Percentiles rank a stretch among this genome's conserved stretches.
phyloP scores from a whole-genome alignment of 2,329 filamentous ascomycete genomes.

The Venturia nashicola region DNA sequence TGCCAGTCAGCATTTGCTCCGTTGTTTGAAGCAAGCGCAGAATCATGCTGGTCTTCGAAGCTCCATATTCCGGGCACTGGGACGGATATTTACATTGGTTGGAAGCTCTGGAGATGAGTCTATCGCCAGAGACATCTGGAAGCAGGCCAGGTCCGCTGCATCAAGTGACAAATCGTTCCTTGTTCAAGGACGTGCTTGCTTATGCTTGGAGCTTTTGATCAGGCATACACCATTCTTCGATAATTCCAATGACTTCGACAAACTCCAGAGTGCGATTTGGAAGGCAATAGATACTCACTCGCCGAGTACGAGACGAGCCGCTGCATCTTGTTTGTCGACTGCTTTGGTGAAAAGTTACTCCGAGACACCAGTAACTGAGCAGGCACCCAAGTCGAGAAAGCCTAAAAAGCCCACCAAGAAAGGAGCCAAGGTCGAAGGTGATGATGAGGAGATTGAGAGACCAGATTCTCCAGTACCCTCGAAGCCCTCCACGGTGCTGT shows the following conservation, averaged over 20 bases:
- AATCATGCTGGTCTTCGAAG: slow-evolving; percentile 73
- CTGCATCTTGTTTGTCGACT: slow-evolving; percentile 72
- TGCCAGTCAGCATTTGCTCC: slow-evolving; percentile 59
- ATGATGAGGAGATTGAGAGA: slow-evolving; percentile 64
- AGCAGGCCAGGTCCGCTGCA: slow-evolving; percentile 68
- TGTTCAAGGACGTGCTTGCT: slow-evolving; percentile 67
- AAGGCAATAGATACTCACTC: slow-evolving; percentile 75
- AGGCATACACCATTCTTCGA: slow-evolving; percentile 70
- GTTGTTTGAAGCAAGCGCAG: slow-evolving; percentile 66
- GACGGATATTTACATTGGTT: slow-evolving; percentile 66
- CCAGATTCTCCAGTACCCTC: slow-evolving; percentile 65
- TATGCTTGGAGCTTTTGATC: slow-evolving; percentile 63
- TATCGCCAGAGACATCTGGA: slow-evolving; percentile 85
- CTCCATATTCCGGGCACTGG: slow-evolving; percentile 61
- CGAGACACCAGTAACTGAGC: slow-evolving; percentile 40
- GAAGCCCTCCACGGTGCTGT: slow-evolving; percentile 57
- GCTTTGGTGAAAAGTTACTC: slow-evolving; percentile 73
- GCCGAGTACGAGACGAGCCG: slow-evolving; percentile 66
- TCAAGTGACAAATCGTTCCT: slow-evolving; percentile 70
- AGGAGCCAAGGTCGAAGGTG: slow-evolving; percentile 43
- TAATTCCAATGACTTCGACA: slow-evolving; percentile 82
- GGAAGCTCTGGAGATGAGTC: slow-evolving; percentile 68
- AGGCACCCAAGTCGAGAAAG: slow-evolving; percentile 50
- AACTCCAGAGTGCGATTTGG: slow-evolving; percentile 68
- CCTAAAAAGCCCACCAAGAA: slow-evolving; percentile 63